These are phyloP conservation scores for Calamus simplicifolius DNA, from an alignment of 176 grass and related monocot genomes.

Conservation along the genomic window DNA sequence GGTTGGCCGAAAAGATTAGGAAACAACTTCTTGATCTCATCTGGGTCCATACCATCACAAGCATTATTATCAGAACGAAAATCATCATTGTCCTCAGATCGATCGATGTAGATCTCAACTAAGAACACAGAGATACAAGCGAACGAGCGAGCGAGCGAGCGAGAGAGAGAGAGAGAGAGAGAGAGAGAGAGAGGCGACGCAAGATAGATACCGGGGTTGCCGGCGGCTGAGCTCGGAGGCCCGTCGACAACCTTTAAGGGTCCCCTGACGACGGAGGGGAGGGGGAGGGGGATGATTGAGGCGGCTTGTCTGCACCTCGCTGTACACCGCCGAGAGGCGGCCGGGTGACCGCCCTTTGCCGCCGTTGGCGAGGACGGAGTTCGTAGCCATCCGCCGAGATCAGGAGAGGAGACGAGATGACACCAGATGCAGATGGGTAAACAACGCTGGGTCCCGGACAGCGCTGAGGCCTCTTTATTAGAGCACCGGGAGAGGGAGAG, in stretches of 20 bases:
- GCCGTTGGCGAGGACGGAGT: slow-evolving; percentile 42
- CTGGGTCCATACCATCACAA: slow-evolving; percentile 18
- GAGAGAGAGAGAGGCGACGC: neutral
- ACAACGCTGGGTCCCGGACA: too few relatives aligned
- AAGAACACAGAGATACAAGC: neutral
- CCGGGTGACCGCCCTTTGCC: slow-evolving; percentile 29
- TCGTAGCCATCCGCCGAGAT: slow-evolving; percentile 24
- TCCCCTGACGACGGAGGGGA: slow-evolving; percentile 73
- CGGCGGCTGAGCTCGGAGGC: slow-evolving; percentile 68
- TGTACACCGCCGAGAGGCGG: slow-evolving; percentile 75
- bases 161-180: neutral
- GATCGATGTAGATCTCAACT: too few relatives aligned
- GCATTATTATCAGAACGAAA: neutral
- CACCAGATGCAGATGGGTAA: too few relatives aligned
- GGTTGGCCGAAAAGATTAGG: slow-evolving; percentile 80
- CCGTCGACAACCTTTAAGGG: slow-evolving; percentile 51
- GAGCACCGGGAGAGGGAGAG: too few relatives aligned
- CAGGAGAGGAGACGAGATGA: too few relatives aligned
- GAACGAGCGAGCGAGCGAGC: too few relatives aligned
- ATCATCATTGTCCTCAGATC: too few relatives aligned
- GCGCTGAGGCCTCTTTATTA: too few relatives aligned
- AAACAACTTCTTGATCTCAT: slow-evolving; percentile 96
- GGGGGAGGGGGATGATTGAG: slow-evolving; percentile 68
- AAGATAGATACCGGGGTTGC: slow-evolving; percentile 46
- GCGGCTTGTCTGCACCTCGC: slow-evolving; percentile 89